Conservation (phyloP, 2,329 filamentous ascomycete species). For the Sporothrix pallida region DNA sequence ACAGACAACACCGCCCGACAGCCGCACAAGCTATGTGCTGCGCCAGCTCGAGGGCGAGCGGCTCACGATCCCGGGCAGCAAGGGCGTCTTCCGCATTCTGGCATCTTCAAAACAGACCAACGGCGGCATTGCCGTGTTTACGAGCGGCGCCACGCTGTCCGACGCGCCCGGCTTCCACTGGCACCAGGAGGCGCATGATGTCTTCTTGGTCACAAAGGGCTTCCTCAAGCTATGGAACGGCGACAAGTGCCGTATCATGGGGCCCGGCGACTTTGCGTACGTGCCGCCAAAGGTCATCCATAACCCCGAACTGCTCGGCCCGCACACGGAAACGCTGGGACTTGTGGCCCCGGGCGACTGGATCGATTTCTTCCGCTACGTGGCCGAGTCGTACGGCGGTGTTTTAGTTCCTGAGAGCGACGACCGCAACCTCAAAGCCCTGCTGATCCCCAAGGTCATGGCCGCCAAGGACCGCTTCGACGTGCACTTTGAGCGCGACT, state of each 20-base stretch:
- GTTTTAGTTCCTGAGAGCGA: constrained; percentile 15
- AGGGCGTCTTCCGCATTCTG: constrained; percentile 24
- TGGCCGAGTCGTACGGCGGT: constrained; percentile 12
- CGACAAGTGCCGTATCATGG: constrained; percentile 28
- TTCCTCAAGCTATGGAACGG: constrained; percentile 27
- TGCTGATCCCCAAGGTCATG: constrained; percentile 27
- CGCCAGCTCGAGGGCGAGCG: constrained; percentile 26
- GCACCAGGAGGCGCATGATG: constrained; percentile 23
- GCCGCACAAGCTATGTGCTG: constrained; percentile 18
- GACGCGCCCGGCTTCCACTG: constrained; percentile 13
- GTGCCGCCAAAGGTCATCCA: constrained; percentile 24
- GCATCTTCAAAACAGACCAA: constrained; percentile 23
- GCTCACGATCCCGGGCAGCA: constrained; percentile 22
- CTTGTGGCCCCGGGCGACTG: constrained; percentile 22
- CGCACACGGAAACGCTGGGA: constrained; percentile 17
- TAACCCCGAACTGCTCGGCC: constrained; percentile 24
- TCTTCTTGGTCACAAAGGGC: constrained; percentile 23
- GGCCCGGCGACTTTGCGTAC: constrained; percentile 25
- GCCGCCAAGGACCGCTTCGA: constrained; percentile 21
- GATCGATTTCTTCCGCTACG: constrained; percentile 25
- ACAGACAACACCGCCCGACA: constrained; percentile 8
- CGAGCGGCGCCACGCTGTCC: not conserved
- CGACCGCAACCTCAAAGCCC: not conserved
- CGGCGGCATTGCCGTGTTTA: constrained; percentile 13
- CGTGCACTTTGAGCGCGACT: constrained; percentile 25